Evolutionary conservation across 2,329 filamentous ascomycete species (phyloP), one percentile per base, ranked within the genome.

Genomic region (Fusarium albosuccineum): DNA sequence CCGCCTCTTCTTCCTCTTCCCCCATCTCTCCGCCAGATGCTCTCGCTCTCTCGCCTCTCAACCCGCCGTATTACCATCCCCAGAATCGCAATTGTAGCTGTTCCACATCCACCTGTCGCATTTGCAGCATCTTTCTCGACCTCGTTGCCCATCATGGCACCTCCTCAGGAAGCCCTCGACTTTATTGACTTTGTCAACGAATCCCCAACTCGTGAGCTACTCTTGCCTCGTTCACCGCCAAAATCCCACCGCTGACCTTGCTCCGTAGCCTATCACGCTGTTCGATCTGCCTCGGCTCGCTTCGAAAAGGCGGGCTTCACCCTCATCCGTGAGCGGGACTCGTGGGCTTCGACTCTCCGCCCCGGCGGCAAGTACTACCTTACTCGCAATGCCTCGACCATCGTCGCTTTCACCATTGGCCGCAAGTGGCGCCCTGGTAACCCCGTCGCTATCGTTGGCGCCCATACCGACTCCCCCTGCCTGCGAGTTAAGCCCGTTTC

Each of bases 281-380:
- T 97, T 60, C 89, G 90, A 58, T 92, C 91, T 49, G 88, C 94
- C 69, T 91, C 91, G 73, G 81, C 89, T 67, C 90, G 92, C 57
- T 87, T 99, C 54, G 87, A 91, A 71, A 88, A 91, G 72, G 94
- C 93, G 50, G 94, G 95, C 61, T 99, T 98, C 85, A 86, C 88
- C 73, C 88, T 91, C 73, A 92, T 99, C 81, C 92, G 90, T 84
- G 95, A 98, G 81, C 92, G 92, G 73, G 93, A 97, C 75, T 89
- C 92, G 46, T 98, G 96, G 95, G 87, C 91, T 13, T 89, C 91
- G 2, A 88, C 86, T 45, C 87, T 97, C 65, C 87, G 89, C 59
- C 93, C 94, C 22, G 94, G 95, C 66, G 94, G 95, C 67, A 97
- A 97, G 81, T 98, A 98, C 85, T 97, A 94, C 82, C 88, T 97